phyloP scores from a whole-genome alignment of 179 eudicot genomes.

The Corrigiola litoralis region DNA sequence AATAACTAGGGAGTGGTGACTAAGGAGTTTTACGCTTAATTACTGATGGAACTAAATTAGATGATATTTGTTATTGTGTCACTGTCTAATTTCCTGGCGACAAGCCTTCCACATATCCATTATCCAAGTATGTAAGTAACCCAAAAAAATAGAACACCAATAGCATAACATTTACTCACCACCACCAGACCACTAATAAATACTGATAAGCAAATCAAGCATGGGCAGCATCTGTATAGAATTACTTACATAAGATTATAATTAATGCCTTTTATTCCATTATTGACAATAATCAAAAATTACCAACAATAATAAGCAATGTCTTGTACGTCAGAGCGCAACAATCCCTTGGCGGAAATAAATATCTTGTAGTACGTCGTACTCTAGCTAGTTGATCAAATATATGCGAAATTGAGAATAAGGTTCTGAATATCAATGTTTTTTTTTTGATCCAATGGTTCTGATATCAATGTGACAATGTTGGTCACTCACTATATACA shows the following conservation, averaged over 20 bases:
- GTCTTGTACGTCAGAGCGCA: neutral
- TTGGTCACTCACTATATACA: too few species aligned
- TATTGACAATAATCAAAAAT: neutral
- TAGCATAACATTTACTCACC: neutral
- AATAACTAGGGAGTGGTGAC: too few species aligned
- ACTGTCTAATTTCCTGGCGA: neutral
- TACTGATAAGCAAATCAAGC: neutral
- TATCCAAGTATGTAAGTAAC: neutral
- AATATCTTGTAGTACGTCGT: too few species aligned
- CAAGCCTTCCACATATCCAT: slow-evolving; percentile 1
- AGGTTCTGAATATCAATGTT: too few species aligned
- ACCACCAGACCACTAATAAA: too few species aligned
- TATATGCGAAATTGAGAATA: too few species aligned
- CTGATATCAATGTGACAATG: too few species aligned
- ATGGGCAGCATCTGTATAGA: neutral
- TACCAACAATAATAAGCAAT: neutral
- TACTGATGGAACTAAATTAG: too few species aligned
- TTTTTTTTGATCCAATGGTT: too few species aligned
- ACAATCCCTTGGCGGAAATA: neutral
- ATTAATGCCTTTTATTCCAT: neutral
- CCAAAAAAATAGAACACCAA: neutral
- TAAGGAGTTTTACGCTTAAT: too few species aligned
- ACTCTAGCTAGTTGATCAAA: too few species aligned
- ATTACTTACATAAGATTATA: too few species aligned
- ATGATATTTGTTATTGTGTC: neutral